Evolutionary conservation across 345 rosid genomes (phyloP).

Genomic region (Capsella bursapastoris): DNA sequence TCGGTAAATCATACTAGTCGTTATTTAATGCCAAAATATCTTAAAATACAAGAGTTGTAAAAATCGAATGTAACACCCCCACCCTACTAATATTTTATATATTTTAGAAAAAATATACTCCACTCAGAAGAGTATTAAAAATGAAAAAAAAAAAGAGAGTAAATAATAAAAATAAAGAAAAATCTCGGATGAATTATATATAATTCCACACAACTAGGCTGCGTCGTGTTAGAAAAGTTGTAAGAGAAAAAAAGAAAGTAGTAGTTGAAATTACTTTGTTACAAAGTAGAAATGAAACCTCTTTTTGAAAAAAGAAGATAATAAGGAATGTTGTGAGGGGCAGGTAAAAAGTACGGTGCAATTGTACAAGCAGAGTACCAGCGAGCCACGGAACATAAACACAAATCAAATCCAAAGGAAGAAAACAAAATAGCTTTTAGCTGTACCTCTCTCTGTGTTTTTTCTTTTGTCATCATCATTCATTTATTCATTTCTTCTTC

Average conservation of each 20-base stretch:
- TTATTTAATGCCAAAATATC: no score
- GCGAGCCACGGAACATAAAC: slow-evolving; percentile 29
- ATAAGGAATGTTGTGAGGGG: neutral
- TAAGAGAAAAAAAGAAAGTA: neutral
- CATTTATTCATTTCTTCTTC: neutral
- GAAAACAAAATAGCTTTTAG: slow-evolving; percentile 19
- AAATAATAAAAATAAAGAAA: neutral
- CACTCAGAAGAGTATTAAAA: no score
- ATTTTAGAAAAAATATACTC: no score
- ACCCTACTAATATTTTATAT: no score
- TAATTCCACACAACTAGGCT: neutral
- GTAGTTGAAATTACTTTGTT: neutral
- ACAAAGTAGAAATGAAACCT: neutral
- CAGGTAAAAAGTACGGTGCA: slow-evolving; percentile 40
- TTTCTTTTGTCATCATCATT: neutral
- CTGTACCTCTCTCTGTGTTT: slow-evolving; percentile 7
- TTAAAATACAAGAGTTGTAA: no score
- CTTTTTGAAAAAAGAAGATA: neutral
- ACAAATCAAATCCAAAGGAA: neutral
- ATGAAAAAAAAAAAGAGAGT: no score
- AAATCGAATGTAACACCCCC: no score
- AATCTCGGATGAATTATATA: neutral
- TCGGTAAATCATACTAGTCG: no score
- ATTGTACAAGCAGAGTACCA: slow-evolving; percentile 26
- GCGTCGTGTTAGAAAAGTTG: slow-evolving; percentile 19